Base-by-base conservation (phyloP, 2,329 filamentous ascomycete genomes). In the Fusarium falciforme region DNA sequence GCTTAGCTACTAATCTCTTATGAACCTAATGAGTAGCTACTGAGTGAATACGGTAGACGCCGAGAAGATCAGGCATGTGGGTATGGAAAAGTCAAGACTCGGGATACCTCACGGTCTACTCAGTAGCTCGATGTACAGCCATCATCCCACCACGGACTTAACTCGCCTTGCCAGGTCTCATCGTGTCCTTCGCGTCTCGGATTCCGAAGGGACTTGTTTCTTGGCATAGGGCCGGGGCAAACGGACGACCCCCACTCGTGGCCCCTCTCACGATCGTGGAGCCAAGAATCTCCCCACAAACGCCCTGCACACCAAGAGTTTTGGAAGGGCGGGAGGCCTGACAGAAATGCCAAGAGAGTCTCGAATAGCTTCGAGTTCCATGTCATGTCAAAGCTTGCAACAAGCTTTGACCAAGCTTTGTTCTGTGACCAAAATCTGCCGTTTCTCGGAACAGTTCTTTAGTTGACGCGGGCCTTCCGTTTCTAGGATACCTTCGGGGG, bases 251-350 rank as follows among this genome's bases (percentile, higher is more conserved):
- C 63, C 63, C 55, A 66, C 63, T 66, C 63, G 44, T 29, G 33
- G 8, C 57, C 54, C 40, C 54, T 66, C 63, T 52, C 62, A 55
- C 63, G 55, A 66, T 66, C 64, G 64, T 66, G 64, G 64, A 66
- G 64, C 64, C 64, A 66, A 66, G 64, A 66, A 44, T 66, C 64
- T 66, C 64, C 64, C 63, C 63, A 65, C 63, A 65, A 65, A 65
- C 63, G 63, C 63, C 63, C 64, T 54, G 64, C 64, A 66, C 42
- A 66, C 64, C 64, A 66, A 66, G 64, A 66, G 64, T 61, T 7
- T 66, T 61, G 57, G 64, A 65, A 59, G 49, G 40, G 31, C 62
- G 62, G 49, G 62, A 66, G 64, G 42, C 64, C 64, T 61, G 33
- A 29, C 62, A 65, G 54, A 49, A 49, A 59, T 64, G 62, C 62